Evolutionary conservation across 768 basidiomycete species (phyloP).

Genomic region (Russula foetens): DNA sequence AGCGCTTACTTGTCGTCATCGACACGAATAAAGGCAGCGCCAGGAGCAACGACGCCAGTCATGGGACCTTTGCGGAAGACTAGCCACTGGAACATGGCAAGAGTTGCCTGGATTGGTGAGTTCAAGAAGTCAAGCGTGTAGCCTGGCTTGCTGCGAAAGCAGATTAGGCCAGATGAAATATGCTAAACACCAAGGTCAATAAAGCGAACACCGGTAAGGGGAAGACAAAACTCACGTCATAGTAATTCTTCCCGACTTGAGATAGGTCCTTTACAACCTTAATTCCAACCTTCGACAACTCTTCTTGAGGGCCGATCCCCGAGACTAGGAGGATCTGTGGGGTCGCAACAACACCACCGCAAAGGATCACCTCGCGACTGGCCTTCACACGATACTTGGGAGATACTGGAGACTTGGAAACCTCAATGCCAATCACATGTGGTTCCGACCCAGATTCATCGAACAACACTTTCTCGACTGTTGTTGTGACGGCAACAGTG

Average conservation of each 20-base stretch:
- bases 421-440: constrained; percentile 11
- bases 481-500: constrained; percentile 11
- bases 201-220: not conserved
- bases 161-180: constrained; percentile 11
- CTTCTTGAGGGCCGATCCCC: constrained; percentile 33
- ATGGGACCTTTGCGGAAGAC: constrained; percentile 7
- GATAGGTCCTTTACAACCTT: constrained; percentile 10
- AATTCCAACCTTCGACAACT: constrained; percentile 28
- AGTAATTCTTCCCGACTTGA: constrained; percentile 18
- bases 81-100: constrained; percentile 11
- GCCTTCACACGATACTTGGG: constrained; percentile 11
- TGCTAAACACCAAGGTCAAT: not conserved
- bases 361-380: constrained; percentile 21
- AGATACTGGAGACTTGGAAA: constrained; percentile 1
- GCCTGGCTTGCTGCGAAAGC: constrained; percentile 11
- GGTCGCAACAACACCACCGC: constrained; percentile 22
- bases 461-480: constrained; percentile 12
- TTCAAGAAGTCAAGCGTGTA: constrained; percentile 17
- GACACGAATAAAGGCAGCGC: constrained; percentile 15
- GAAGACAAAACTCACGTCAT: constrained; percentile 7
- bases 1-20: constrained; percentile 12
- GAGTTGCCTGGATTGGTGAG: not conserved
- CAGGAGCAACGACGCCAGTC: constrained; percentile 7
- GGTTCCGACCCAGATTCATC: constrained; percentile 12
- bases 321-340: constrained; percentile 36